Conservation (phyloP, 164 flowering plant species). For the Kingdonia uniflora region DNA sequence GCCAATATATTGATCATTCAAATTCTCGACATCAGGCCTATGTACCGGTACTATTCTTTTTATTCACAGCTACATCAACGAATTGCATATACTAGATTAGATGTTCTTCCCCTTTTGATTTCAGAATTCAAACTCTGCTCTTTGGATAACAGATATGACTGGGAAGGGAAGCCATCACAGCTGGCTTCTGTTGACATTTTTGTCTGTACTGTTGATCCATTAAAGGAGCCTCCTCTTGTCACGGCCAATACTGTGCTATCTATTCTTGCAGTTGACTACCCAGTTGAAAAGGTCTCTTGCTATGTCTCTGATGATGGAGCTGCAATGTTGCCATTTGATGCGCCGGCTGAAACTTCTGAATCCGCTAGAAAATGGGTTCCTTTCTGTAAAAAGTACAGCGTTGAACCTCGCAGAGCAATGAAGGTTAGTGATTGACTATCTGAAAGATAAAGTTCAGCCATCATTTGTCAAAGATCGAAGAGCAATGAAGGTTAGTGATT, state of each 20-base stretch:
- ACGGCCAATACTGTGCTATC: slow-evolving; percentile 93
- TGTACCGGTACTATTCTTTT: too few species aligned
- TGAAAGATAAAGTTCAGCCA: slow-evolving; percentile 84
- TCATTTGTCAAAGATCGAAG: slow-evolving; percentile 88
- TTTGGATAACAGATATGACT: slow-evolving; percentile 61
- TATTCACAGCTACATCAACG: too few species aligned
- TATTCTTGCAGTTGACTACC: slow-evolving; percentile 91
- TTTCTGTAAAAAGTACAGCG: too few species aligned
- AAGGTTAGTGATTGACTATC: slow-evolving; percentile 79
- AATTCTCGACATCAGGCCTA: too few species aligned
- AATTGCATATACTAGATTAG: too few species aligned
- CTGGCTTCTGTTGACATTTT: slow-evolving; percentile 91
- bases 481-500: slow-evolving; percentile 71
- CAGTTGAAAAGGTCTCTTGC: slow-evolving; percentile 95
- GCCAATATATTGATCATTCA: too few species aligned
- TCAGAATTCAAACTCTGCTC: too few species aligned
- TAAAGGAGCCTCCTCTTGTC: slow-evolving; percentile 93
- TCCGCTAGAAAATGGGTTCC: slow-evolving; percentile 96
- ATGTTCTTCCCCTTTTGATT: too few species aligned
- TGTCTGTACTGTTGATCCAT: slow-evolving; percentile 94
- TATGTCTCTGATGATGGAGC: slow-evolving; percentile 97
- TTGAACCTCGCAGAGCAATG: slow-evolving; percentile 84
- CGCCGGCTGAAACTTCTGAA: slow-evolving; percentile 82
- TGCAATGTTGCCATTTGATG: slow-evolving; percentile 90
- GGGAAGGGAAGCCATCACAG: slow-evolving; percentile 88